phyloP scores from a whole-genome alignment of 2,329 filamentous ascomycete genomes.

The Xylariaceae sp. region DNA sequence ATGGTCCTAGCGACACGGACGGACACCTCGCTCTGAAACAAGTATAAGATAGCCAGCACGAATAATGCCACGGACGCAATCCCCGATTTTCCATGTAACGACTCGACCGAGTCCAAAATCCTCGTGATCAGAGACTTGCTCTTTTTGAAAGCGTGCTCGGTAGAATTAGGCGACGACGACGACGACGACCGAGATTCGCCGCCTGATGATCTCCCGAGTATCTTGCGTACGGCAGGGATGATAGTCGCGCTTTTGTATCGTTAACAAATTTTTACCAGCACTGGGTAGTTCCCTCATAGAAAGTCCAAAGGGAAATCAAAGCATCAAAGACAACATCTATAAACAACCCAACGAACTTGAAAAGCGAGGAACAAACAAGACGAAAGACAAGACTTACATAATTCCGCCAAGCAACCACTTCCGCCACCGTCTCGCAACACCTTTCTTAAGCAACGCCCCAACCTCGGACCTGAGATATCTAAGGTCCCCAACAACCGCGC shows the following conservation, averaged over 20 bases:
- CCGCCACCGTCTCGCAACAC: constrained; percentile 47
- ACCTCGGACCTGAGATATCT: constrained; percentile 41
- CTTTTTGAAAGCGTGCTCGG: constrained; percentile 51
- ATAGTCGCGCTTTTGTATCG: constrained; percentile 20
- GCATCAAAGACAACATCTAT: neutral
- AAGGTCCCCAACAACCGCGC: constrained; percentile 41
- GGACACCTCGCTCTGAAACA: constrained; percentile 55
- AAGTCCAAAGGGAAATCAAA: neutral
- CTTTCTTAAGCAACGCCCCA: constrained; percentile 37
- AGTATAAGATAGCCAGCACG: constrained; percentile 51
- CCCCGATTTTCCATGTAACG: constrained; percentile 36
- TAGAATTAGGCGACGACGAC: constrained; percentile 40
- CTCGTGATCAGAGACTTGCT: constrained; percentile 46
- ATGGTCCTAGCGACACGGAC: constrained; percentile 49
- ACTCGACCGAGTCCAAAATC: constrained; percentile 41
- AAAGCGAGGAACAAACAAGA: neutral
- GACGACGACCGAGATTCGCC: too few relatives aligned
- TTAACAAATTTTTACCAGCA: neutral
- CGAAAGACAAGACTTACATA: constrained; percentile 37
- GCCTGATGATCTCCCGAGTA: constrained; percentile 42
- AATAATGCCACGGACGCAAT: constrained; percentile 49
- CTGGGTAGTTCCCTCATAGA: neutral
- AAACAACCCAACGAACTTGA: too few relatives aligned
- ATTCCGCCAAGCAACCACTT: constrained; percentile 47
- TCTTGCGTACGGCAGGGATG: constrained; percentile 44